Percentiles rank a stretch among this genome's conserved stretches.
Conservation (phyloP, 2,329 filamentous ascomycete genomes). For the Aspergillus ochraceus region DNA sequence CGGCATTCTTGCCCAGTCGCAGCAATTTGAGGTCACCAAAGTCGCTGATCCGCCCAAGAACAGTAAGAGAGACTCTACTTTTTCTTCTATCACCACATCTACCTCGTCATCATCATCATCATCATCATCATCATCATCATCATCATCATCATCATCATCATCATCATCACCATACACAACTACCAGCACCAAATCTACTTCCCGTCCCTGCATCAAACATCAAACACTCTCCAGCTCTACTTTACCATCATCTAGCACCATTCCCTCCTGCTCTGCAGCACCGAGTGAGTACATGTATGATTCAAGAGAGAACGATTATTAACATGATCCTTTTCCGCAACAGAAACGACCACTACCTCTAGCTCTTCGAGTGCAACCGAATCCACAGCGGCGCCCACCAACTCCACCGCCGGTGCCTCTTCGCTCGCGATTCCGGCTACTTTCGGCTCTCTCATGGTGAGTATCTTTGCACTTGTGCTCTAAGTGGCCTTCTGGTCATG, state of each 20-base stretch:
- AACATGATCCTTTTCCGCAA: conserved; percentile 7
- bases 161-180: conserved; percentile 6
- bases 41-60: conserved; percentile 16
- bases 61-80: conserved; percentile 26
- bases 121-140: conserved; percentile 9
- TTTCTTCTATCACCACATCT: conserved; percentile 13
- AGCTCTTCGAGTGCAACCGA: conserved; percentile 11
- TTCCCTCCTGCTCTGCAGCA: conserved; percentile 23
- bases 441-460: conserved; percentile 29
- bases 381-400: conserved; percentile 21
- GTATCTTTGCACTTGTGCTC: conserved; percentile 27
- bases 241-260: conserved; percentile 22
- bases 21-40: conserved; percentile 25
- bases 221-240: conserved; percentile 10
- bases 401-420: conserved; percentile 27
- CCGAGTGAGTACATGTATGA: conserved; percentile 25
- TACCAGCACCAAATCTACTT: conserved; percentile 9
- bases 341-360: conserved; percentile 11
- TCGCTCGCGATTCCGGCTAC: conserved; percentile 27
- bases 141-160: conserved; percentile 5
- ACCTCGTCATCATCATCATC: too few relatives aligned
- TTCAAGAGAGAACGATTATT: conserved; percentile 2
- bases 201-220: conserved; percentile 17
- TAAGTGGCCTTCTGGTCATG: conserved; percentile 10
- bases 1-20: conserved; percentile 46